Conservation (phyloP, 352 stramenopile genomes). For the Elongisporangium senticosum region DNA sequence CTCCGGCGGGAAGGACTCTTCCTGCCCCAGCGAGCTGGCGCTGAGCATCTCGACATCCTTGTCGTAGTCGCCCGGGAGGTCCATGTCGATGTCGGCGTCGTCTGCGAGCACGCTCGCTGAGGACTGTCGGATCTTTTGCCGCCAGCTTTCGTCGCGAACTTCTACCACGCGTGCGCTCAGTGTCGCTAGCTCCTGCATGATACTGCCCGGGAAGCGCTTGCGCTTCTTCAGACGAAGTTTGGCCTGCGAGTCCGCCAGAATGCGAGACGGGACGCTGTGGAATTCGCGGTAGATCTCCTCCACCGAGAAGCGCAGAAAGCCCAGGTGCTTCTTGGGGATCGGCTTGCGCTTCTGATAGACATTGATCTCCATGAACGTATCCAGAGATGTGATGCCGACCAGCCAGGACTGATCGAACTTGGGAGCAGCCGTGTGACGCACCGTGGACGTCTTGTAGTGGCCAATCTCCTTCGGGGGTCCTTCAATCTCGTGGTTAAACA, state of each 20-base stretch:
- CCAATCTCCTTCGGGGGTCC: slow-evolving; percentile 41
- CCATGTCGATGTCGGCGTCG: neutral
- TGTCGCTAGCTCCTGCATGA: slow-evolving; percentile 65
- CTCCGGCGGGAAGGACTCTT: slow-evolving; percentile 42
- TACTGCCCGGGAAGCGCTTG: slow-evolving; percentile 74
- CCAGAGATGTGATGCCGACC: slow-evolving; percentile 55
- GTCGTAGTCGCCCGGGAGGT: slow-evolving; percentile 55
- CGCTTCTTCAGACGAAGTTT: slow-evolving; percentile 75
- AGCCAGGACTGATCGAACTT: slow-evolving; percentile 86
- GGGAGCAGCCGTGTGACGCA: slow-evolving; percentile 48
- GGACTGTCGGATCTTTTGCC: slow-evolving; percentile 42
- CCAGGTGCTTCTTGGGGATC: slow-evolving; percentile 73
- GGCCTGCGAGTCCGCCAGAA: slow-evolving; percentile 57
- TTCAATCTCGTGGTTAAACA: slow-evolving; percentile 46
- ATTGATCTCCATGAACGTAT: slow-evolving; percentile 77
- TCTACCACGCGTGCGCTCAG: slow-evolving; percentile 34
- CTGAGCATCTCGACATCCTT: slow-evolving; percentile 58
- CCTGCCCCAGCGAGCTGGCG: slow-evolving; percentile 42
- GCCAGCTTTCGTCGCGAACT: slow-evolving; percentile 62
- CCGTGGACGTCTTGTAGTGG: slow-evolving; percentile 70
- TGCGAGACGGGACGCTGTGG: slow-evolving; percentile 59
- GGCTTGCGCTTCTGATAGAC: slow-evolving; percentile 85
- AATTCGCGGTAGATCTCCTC: slow-evolving; percentile 87
- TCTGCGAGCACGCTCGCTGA: slow-evolving; percentile 17
- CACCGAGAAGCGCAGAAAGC: slow-evolving; percentile 66